These are phyloP conservation scores for Solanum sejunctum DNA, from an alignment of 257 asterid genomes.

Conservation along the genomic window DNA sequence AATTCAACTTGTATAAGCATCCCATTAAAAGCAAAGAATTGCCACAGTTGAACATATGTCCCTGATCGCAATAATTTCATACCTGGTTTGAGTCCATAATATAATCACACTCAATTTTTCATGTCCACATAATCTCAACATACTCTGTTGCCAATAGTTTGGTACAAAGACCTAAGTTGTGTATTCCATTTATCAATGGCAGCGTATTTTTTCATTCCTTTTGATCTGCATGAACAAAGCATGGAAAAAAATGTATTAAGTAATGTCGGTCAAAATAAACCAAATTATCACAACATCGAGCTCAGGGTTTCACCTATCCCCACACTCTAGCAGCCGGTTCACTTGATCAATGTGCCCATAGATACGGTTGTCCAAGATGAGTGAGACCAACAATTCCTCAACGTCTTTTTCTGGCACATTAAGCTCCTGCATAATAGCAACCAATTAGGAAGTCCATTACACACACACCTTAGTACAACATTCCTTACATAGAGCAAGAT, in stretches of 20 bases:
- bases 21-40: no score
- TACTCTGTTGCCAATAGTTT: constrained; percentile 69
- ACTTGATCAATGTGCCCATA: constrained; percentile 96
- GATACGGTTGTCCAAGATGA: constrained; percentile 82
- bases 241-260: neutral
- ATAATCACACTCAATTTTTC: neutral
- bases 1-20: no score
- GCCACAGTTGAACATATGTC: no score
- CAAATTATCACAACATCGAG: neutral
- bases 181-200: constrained; percentile 96
- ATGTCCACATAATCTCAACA: constrained; percentile 24
- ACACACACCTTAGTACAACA: neutral
- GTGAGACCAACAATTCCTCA: constrained; percentile 82
- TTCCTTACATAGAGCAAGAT: neutral
- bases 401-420: constrained; percentile 96
- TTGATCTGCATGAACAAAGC: constrained; percentile 34
- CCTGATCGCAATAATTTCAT: no score
- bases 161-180: constrained; percentile 72
- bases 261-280: neutral
- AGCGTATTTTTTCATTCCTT: constrained; percentile 88
- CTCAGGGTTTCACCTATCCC: constrained; percentile 61
- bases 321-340: constrained; percentile 78
- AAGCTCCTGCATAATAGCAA: constrained; percentile 54
- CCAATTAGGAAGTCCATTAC: neutral
- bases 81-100: neutral